Conservation (phyloP, 108 stramenopile genomes). For the Epipyxis sp. region DNA sequence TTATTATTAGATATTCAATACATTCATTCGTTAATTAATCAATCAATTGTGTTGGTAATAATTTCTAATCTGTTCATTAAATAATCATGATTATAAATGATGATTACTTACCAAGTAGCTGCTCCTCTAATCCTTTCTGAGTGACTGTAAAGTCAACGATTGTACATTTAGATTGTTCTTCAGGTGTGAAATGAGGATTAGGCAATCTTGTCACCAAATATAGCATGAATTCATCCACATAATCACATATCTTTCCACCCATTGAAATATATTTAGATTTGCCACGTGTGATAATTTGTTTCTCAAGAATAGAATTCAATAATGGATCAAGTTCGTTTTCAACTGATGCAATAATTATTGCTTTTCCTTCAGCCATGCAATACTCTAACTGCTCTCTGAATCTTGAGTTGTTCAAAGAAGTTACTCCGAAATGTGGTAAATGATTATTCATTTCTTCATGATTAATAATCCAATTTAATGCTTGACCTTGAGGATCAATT, state of each 20-base stretch:
- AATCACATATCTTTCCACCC: constrained; percentile 48
- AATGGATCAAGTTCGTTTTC: constrained; percentile 57
- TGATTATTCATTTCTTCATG: constrained; percentile 31
- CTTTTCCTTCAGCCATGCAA: constrained; percentile 50
- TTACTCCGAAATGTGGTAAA: constrained; percentile 43
- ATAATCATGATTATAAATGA: too few relatives aligned
- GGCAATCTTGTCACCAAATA: constrained; percentile 62
- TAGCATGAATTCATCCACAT: constrained; percentile 49
- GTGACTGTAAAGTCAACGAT: constrained; percentile 60
- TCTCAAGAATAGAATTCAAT: constrained; percentile 52
- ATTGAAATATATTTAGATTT: constrained; percentile 48
- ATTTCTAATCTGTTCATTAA: too few relatives aligned
- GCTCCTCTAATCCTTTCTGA: constrained; percentile 55
- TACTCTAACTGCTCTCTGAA: constrained; percentile 54
- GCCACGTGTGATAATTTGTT: constrained; percentile 42
- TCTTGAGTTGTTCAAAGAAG: constrained; percentile 31
- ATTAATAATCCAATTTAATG: constrained; percentile 46
- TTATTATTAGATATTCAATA: too few relatives aligned
- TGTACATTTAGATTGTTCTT: constrained; percentile 53
- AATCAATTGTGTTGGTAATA: too few relatives aligned
- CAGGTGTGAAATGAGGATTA: constrained; percentile 54
- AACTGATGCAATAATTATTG: constrained; percentile 42
- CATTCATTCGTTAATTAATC: too few relatives aligned
- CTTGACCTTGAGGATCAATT: constrained; percentile 60
- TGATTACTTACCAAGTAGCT: too few relatives aligned